Evolutionary conservation across 2,329 filamentous ascomycete genomes (phyloP).

Genomic region (Aspergillus udagawae): DNA sequence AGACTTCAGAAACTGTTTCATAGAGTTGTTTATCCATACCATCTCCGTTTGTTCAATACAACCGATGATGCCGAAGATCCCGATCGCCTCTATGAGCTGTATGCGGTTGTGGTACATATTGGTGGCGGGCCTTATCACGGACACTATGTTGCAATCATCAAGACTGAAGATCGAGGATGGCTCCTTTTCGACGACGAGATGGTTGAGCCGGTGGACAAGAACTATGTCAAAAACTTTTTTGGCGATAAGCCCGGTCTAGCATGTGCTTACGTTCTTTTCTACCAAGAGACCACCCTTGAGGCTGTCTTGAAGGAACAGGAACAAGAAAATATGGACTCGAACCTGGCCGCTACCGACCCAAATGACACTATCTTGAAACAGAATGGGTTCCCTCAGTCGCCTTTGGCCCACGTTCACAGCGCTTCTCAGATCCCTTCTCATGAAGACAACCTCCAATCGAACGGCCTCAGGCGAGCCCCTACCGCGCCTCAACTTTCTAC

Average conservation of each 20-base stretch:
- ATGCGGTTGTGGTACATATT: slow-evolving; percentile 95
- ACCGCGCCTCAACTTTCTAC: slow-evolving; percentile 48
- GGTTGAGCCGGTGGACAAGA: slow-evolving; percentile 96
- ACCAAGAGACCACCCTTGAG: slow-evolving; percentile 80
- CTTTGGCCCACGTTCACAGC: slow-evolving; percentile 38
- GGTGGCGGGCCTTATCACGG: slow-evolving; percentile 95
- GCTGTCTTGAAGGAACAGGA: slow-evolving; percentile 74
- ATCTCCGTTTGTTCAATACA: slow-evolving; percentile 94
- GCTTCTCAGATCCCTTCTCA: slow-evolving; percentile 32
- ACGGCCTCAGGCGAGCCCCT: slow-evolving; percentile 36
- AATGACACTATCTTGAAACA: slow-evolving; percentile 26
- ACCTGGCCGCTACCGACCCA: slow-evolving; percentile 47
- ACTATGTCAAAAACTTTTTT: slow-evolving; percentile 95
- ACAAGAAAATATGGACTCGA: slow-evolving; percentile 58
- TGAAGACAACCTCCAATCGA: slow-evolving; percentile 32
- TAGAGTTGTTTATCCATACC: slow-evolving; percentile 93
- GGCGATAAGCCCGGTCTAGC: slow-evolving; percentile 87
- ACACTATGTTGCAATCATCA: slow-evolving; percentile 96
- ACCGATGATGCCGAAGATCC: slow-evolving; percentile 92
- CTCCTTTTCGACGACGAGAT: slow-evolving; percentile 96
- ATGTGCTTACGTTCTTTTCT: slow-evolving; percentile 95
- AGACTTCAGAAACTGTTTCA: slow-evolving; percentile 95
- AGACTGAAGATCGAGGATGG: slow-evolving; percentile 94
- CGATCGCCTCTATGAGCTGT: slow-evolving; percentile 91
- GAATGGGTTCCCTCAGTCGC: slow-evolving; percentile 29